These are phyloP conservation scores for Crucihimalaya himalaica DNA, from an alignment of 345 rosid genomes.

Conservation along the genomic window DNA sequence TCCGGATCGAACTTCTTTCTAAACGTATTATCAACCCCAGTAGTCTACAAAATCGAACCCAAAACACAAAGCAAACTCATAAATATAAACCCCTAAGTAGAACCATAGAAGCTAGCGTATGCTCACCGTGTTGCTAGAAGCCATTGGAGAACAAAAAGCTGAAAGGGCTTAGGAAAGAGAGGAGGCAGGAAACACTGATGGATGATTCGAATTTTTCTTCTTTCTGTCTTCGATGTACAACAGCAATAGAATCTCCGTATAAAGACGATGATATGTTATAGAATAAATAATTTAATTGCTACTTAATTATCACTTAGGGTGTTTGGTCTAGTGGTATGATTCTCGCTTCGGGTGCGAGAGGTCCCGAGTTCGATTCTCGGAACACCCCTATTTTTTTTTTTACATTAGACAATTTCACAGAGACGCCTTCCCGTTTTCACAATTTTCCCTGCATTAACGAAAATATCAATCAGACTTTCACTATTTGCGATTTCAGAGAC, in stretches of 20 bases:
- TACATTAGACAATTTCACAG: neutral
- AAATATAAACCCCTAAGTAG: neutral
- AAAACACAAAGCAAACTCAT: slow-evolving; percentile 5
- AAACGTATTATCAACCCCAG: slow-evolving; percentile 84
- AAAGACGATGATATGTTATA: rapidly evolving
- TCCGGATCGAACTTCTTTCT: slow-evolving; percentile 82
- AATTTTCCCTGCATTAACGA: neutral
- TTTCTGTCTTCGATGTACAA: neutral
- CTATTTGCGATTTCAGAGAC: neutral
- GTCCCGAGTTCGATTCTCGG: slow-evolving; percentile 93
- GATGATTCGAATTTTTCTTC: too few relatives aligned
- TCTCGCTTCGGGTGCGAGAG: slow-evolving; percentile 98
- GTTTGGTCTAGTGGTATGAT: slow-evolving; percentile 84
- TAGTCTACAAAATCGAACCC: slow-evolving; percentile 44
- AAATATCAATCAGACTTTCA: neutral
- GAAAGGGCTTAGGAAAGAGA: neutral
- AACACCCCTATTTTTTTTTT: slow-evolving; percentile 48
- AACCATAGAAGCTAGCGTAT: neutral
- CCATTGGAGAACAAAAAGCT: slow-evolving; percentile 41
- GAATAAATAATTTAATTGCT: rapidly evolving
- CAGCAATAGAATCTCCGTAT: neutral
- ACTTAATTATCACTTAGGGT: rapidly evolving
- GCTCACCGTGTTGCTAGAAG: slow-evolving; percentile 51
- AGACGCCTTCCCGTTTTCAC: neutral
- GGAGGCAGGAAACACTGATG: too few relatives aligned